These are phyloP conservation scores for Arxiozyma heterogenica DNA, from an alignment of 1,139 yeast species.

Conservation along the genomic window DNA sequence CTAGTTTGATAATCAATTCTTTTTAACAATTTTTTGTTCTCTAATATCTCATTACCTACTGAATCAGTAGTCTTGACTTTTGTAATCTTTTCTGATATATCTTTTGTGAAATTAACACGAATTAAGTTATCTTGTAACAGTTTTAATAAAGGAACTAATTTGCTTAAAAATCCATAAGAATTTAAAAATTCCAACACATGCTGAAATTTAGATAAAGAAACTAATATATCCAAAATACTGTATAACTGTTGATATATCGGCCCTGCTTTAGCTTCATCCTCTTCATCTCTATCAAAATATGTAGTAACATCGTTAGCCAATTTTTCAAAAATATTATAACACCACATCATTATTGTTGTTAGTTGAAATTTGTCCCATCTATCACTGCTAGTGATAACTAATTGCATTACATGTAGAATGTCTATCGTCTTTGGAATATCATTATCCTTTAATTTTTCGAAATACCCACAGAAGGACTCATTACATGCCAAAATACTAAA, in stretches of 20 bases:
- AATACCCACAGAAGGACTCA: constrained; percentile 33
- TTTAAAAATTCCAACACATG: constrained; percentile 44
- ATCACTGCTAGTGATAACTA: constrained; percentile 41
- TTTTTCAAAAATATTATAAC: constrained; percentile 35
- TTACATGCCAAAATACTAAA: constrained; percentile 27
- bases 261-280: constrained; percentile 15
- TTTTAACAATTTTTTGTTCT: constrained; percentile 10
- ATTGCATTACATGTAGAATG: constrained; percentile 32
- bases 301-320: constrained; percentile 15
- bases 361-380: constrained; percentile 47
- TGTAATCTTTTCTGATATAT: constrained; percentile 23
- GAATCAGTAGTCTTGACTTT: constrained; percentile 28
- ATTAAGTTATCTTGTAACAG: constrained; percentile 42
- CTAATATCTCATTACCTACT: constrained; percentile 23
- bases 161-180: constrained; percentile 42
- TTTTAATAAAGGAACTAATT: constrained; percentile 39
- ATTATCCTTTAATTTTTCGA: constrained; percentile 21
- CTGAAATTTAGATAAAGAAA: constrained; percentile 44
- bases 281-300: constrained; percentile 19
- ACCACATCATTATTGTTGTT: constrained; percentile 49
- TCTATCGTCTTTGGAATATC: constrained; percentile 17
- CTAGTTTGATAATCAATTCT: constrained; percentile 17
- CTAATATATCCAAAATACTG: constrained; percentile 40
- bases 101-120: constrained; percentile 30
- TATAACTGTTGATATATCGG: constrained; percentile 16